Evolutionary conservation across 768 basidiomycete species (phyloP), one percentile per base, ranked within the genome.

Genomic region (Udeniomyces megalosporus): DNA sequence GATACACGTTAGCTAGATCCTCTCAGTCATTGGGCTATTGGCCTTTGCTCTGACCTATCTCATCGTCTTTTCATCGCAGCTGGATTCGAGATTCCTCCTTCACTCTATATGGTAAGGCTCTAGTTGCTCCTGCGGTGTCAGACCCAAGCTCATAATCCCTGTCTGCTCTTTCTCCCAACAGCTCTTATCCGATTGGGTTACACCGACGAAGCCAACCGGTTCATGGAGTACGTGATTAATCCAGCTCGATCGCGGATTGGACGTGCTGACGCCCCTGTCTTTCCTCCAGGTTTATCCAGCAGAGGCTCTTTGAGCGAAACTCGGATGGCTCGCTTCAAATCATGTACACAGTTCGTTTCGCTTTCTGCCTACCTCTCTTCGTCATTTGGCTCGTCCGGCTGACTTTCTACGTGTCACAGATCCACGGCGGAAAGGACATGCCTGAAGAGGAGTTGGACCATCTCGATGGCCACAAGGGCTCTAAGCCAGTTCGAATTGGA

Each of bases 311-410:
- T 29, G 54, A 58, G 42, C 62, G 62, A 29, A 91, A 92, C 70
- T 79, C 83, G 0, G 90, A 96, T 70, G 92, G 91, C 1, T 88
- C 87, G 47, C 73, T 97, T 26, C 90, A 96, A 72, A 97, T 93
- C 69, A 90, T 96, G 91, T 84, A 66, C 48, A 69, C 6, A 20
- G 26, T 15, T 35, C n/a, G 49, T 38, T 15, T 22, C 44, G 2
- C 29, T 14, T 31, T 50, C 61, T 29, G 45, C 29, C 15, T 38
- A 22, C 55, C 14, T 42, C 20, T 28, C 24, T 29, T 49, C 5
- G 32, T 15, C 15, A 2, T 35, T 24, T 24, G 6, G 59, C 45
- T 59, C 38, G 14, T 20, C 65, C 60, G n/a, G n/a, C n/a, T n/a
- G n/a, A n/a, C n/a, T n/a, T n/a, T n/a, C n/a, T n/a, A n/a, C n/a